Evolutionary conservation across 2,329 filamentous ascomycete species (phyloP), one percentile per base, ranked within the genome.

Genomic region (Ophiostoma montium): DNA sequence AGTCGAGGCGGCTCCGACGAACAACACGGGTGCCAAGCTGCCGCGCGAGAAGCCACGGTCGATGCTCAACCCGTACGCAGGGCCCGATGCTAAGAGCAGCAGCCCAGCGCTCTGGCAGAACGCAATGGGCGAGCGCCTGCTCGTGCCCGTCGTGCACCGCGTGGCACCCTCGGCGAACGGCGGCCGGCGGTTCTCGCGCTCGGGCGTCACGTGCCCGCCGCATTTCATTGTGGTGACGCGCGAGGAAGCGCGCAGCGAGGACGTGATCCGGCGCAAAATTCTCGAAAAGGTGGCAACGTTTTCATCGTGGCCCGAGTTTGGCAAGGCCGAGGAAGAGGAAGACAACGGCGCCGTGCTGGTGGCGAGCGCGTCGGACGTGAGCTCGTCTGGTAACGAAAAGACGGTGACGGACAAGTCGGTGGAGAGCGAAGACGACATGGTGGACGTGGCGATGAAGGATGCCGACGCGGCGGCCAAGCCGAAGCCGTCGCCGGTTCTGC

Each of bases 361-460:
- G 11, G 78, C 81, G 50, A 81, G 70, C 15, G 71, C 69, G 18
- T 80, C 77, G 1, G 75, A 80, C 53, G 76, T 75, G 3, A 78
- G 84, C 54, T 82, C 79, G 4, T 80, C 80, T 4, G 76, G 75
- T 10, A 84, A 84, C 55, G 71, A 76, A 19, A 84, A 83, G 59
- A 73, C 95, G 43, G 76, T 82, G 51, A 44, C 42, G 42, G 82
- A 86, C 41, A 75, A 78, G 27, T 95, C 89, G 3, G 76, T 94
- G 2, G 82, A 89, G 61, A 85, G 87, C 10, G 90, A 95, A 62
- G 89, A 95, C 53, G 86, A 86, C 53, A 78, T 95, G 59, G 85
- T 96, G 6, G 86, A 95, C 60, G 81, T 98, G 15, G 85, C 84
- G 1, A 89, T 95, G 82, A 80, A 79, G 48, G 82, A 87, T 57